Conservation (phyloP, 108 stramenopile species). For the Seminavis robusta region DNA sequence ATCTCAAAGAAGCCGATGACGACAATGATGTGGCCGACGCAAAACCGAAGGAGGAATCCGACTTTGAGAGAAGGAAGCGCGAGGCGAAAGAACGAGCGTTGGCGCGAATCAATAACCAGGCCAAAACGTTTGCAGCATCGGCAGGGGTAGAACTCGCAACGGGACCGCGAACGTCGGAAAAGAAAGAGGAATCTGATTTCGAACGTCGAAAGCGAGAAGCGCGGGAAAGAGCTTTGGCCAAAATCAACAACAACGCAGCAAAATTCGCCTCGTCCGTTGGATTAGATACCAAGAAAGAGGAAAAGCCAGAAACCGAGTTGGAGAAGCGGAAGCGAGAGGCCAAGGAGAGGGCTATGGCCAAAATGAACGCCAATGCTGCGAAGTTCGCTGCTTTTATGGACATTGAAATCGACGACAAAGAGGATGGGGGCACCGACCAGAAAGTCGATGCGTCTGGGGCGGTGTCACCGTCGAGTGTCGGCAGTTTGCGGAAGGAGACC, state of each 20-base stretch:
- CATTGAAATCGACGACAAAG: conserved; percentile 40
- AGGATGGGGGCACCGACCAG: conserved; percentile 29
- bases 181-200: conserved; percentile 38
- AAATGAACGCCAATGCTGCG: conserved; percentile 71
- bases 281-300: too few relatives aligned
- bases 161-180: too few relatives aligned
- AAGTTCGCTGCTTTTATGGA: conserved; percentile 67
- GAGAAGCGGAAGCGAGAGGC: conserved; percentile 54
- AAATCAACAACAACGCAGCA: conserved; percentile 69
- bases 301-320: conserved; percentile 40
- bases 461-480: conserved; percentile 16
- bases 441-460: too few relatives aligned
- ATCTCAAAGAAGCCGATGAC: conserved; percentile 43
- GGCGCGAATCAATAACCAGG: conserved; percentile 64
- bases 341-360: conserved; percentile 64
- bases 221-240: conserved; percentile 63
- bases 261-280: conserved; percentile 77
- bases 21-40: conserved; percentile 20
- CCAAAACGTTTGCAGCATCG: conserved; percentile 62
- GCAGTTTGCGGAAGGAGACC: conserved; percentile 40
- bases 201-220: conserved; percentile 54
- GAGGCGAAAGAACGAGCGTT: conserved; percentile 68
- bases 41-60: conserved; percentile 24
- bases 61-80: conserved; percentile 53
- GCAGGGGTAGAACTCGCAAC: too few relatives aligned